A percentile compares a stretch with the other conserved stretches of the same genome.
phyloP scores from a whole-genome alignment of 768 basidiomycete species.

The Tylopilus subfusipes region DNA sequence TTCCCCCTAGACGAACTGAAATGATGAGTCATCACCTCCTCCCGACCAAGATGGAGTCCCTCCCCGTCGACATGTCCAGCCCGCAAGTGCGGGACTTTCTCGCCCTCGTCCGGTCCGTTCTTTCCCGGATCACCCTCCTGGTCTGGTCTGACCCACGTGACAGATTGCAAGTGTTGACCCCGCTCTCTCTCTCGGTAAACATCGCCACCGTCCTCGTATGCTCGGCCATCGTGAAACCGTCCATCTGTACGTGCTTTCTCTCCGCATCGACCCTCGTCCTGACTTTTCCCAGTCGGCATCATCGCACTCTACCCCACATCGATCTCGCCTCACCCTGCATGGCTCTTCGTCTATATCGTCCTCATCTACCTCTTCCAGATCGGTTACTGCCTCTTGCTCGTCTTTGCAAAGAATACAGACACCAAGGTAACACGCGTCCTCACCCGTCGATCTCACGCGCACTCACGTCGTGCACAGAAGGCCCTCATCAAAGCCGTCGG shows the following conservation, averaged over 20 bases:
- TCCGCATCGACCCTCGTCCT: not conserved
- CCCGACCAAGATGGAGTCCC: slow-evolving; percentile 42
- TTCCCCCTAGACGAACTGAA: not conserved
- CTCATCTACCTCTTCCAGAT: slow-evolving; percentile 65
- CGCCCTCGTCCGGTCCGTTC: slow-evolving; percentile 51
- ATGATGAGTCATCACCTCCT: slow-evolving; percentile 17
- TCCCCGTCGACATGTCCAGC: slow-evolving; percentile 56
- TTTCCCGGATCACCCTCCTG: not conserved
- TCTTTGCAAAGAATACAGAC: slow-evolving; percentile 66
- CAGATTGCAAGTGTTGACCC: slow-evolving; percentile 83
- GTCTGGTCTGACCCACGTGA: not conserved
- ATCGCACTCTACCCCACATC: slow-evolving; percentile 58
- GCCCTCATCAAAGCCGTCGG: slow-evolving; percentile 80
- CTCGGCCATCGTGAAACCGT: slow-evolving; percentile 60
- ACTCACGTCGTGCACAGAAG: slow-evolving; percentile 36
- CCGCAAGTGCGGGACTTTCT: slow-evolving; percentile 66
- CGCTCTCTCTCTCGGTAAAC: slow-evolving; percentile 77
- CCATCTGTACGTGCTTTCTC: slow-evolving; percentile 40
- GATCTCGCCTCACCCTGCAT: slow-evolving; percentile 59
- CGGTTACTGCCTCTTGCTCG: slow-evolving; percentile 79
- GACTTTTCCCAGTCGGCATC: slow-evolving; percentile 41
- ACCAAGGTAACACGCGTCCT: slow-evolving; percentile 56
- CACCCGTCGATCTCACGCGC: not conserved
- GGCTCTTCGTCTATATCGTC: slow-evolving; percentile 59
- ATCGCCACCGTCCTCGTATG: slow-evolving; percentile 72